A percentile compares a stretch with the other conserved stretches of the same genome.
Conservation (phyloP, 371 early-diverging fungal genomes). For the Umbelopsis sp. region DNA sequence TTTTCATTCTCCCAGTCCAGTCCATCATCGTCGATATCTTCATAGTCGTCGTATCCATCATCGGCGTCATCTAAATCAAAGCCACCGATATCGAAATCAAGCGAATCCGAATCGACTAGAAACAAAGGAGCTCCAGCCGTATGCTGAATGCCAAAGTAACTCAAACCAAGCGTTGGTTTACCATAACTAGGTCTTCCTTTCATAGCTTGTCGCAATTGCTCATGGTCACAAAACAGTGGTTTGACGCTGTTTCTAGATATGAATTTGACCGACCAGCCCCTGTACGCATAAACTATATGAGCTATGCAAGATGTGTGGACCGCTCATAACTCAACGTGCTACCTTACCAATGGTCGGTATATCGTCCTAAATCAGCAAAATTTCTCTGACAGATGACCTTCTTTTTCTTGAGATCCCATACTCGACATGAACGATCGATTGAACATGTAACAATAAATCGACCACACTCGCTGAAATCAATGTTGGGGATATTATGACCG, state of each 20-base stretch:
- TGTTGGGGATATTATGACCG: constrained; percentile 63
- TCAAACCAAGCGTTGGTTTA: not conserved
- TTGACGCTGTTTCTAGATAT: constrained; percentile 38
- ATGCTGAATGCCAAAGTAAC: constrained; percentile 32
- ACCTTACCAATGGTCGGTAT: constrained; percentile 30
- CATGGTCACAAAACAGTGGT: constrained; percentile 26
- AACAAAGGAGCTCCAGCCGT: constrained; percentile 37
- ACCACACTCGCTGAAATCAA: constrained; percentile 61
- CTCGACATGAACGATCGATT: constrained; percentile 53
- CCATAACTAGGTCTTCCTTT: constrained; percentile 6
- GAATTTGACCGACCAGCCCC: constrained; percentile 56
- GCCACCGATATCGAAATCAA: constrained; percentile 24
- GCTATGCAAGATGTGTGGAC: too few species aligned
- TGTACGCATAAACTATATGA: not conserved
- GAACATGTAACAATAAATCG: constrained; percentile 60
- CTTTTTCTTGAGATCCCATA: constrained; percentile 49
- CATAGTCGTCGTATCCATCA: constrained; percentile 18
- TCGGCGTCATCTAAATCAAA: constrained; percentile 22
- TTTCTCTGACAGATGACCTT: constrained; percentile 28
- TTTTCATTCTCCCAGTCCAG: not conserved
- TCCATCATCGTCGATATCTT: constrained; percentile 13
- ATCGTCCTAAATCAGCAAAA: constrained; percentile 18
- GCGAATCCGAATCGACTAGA: constrained; percentile 26
- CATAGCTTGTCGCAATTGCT: constrained; percentile 14
- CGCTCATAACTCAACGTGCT: too few species aligned